Base-by-base conservation (phyloP, 495 filamentous ascomycete genomes). In the Aspergillus carlsbadensis region DNA sequence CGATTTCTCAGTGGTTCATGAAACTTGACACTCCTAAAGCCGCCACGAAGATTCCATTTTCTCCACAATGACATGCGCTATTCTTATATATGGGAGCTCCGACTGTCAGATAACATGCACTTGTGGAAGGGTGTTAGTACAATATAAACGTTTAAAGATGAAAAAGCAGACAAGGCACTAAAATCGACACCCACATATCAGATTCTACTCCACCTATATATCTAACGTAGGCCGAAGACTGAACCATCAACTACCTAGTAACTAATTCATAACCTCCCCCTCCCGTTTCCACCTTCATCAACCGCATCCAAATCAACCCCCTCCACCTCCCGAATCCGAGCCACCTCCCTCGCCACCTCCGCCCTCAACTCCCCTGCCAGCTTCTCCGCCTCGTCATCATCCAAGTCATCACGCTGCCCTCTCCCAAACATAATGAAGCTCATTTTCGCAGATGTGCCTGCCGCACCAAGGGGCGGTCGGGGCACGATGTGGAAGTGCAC, bases 401-500 rank as follows among this genome's bases (percentile, higher is more conserved):
- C 91, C 56, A 96, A 69, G 43, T 96, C 92, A 39, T 87, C 84
- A 66, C 92, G 77, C 70, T 84, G 78, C 10, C 92, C 92, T 21
- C 87, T 76, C 11, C 91, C 92, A 80, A 96, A 96, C 87, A 94
- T 84, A 14, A 78, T 80, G 70, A 81, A 92, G 48, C 88, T 89
- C 70, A 70, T 73, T 61, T 73, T 76, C 20, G 59, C 66, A 56
- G 37, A 66, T 69, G 64, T 69, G 18, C 60, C 61, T 42, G 54
- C 55, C 26, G 59, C 63, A 47, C 58, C 65, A 46, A 51, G 56
- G 11, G 62, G 62, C 13, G 83, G 83, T 22, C 92, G 72, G 2
- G 92, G 92, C 41, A 97, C 93, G 22, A 98, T 80, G 60, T 98
- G 93, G 70, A 92, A 96, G 69, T 97, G 92, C 6, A 93, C 86